phyloP scores from a whole-genome alignment of 257 asterid species.

The Leptodermis oblonga region DNA sequence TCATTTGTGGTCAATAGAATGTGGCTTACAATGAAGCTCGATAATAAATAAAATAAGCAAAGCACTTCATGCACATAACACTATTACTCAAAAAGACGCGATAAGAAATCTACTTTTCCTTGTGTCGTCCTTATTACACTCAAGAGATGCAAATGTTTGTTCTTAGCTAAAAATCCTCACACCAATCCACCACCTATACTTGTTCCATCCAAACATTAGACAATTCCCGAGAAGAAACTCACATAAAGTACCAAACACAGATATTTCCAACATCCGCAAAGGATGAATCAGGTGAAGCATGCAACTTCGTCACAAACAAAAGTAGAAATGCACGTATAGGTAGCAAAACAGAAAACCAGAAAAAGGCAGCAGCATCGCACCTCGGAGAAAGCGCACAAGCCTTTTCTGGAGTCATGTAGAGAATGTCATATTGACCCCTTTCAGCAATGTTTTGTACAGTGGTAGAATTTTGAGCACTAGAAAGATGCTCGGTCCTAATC shows the following conservation, averaged over 20 bases:
- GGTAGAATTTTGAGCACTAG: constrained; percentile 71
- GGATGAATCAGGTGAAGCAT: not conserved
- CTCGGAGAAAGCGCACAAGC: constrained; percentile 59
- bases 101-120: not conserved
- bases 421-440: constrained; percentile 55
- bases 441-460: constrained; percentile 60
- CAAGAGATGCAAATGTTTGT: not conserved
- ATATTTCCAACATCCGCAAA: not conserved
- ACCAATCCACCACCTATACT: not conserved
- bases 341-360: no score
- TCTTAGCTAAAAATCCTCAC: not conserved
- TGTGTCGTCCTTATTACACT: not conserved
- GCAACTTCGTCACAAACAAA: not conserved
- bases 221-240: not conserved
- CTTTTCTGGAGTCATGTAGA: constrained; percentile 90
- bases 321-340: not conserved
- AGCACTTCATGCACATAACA: not conserved
- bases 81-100: not conserved
- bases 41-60: not conserved
- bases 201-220: not conserved
- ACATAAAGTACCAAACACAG: not conserved
- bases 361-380: constrained; percentile 34
- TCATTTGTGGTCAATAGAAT: not conserved
- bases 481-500: constrained; percentile 71
- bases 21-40: not conserved